Evolutionary conservation across 345 rosid species (phyloP).

Genomic region (Lumnitzera littorea): DNA sequence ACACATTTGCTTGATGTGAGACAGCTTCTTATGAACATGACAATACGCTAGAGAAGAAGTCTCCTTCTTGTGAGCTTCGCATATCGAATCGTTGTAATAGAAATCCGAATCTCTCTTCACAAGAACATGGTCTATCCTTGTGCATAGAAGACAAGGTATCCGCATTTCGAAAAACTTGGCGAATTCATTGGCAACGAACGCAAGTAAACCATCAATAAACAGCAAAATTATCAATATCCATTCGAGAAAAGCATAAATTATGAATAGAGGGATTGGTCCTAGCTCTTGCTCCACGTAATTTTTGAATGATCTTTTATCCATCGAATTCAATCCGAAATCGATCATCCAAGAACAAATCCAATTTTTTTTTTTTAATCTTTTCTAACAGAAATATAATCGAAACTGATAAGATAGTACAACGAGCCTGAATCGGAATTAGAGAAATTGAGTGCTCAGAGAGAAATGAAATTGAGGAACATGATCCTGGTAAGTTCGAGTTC

Average conservation of each 20-base stretch:
- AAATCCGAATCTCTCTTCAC: conserved; percentile 35
- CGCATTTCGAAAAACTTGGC: conserved; percentile 72
- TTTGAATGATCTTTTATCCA: conserved; percentile 51
- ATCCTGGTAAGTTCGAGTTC: conserved; percentile 16
- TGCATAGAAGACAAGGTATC: conserved; percentile 81
- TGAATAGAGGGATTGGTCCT: conserved; percentile 53
- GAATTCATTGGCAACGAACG: conserved; percentile 54
- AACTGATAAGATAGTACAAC: background rate
- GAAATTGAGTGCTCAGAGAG: conserved; percentile 1
- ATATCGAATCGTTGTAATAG: conserved; percentile 76
- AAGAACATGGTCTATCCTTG: conserved; percentile 66
- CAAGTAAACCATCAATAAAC: conserved; percentile 59
- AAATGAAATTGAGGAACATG: conserved; percentile 42
- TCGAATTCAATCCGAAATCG: background rate
- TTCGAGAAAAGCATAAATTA: conserved; percentile 69
- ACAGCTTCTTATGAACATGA: conserved; percentile 73
- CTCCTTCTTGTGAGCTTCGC: conserved; percentile 72
- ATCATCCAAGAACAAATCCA: too few relatives aligned
- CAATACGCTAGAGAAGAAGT: conserved; percentile 77
- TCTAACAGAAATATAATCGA: too few relatives aligned
- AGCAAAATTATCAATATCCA: conserved; percentile 62
- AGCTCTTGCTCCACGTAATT: conserved; percentile 59
- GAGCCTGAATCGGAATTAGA: background rate
- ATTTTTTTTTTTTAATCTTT: too few relatives aligned
- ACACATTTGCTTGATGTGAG: conserved; percentile 73